A percentile compares a stretch with the other conserved stretches of the same genome.
These are phyloP conservation scores for Telopea speciosissima DNA, from an alignment of 177 flowering plant genomes.

Conservation along the genomic window DNA sequence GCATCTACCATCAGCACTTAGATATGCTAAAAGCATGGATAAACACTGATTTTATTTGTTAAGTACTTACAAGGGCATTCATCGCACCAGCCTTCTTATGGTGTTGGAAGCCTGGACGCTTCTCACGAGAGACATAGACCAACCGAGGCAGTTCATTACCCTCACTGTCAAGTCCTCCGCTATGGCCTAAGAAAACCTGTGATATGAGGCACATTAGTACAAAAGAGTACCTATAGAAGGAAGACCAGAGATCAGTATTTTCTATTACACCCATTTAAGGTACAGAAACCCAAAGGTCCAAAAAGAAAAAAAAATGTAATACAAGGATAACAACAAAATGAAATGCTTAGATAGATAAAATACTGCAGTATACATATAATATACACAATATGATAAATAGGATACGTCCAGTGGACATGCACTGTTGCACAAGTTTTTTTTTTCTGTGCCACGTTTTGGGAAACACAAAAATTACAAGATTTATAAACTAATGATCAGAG, in stretches of 20 bases:
- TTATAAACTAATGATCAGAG: background rate
- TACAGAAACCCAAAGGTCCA: background rate
- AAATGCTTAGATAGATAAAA: background rate
- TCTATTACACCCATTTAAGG: background rate
- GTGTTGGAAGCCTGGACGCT: constrained; percentile 94
- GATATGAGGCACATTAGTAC: constrained; percentile 1
- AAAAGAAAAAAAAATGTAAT: background rate
- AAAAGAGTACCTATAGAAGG: background rate
- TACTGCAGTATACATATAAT: background rate
- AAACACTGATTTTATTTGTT: background rate
- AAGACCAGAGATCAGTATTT: background rate
- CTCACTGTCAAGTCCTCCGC: constrained; percentile 85
- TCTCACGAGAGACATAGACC: constrained; percentile 89
- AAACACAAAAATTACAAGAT: background rate
- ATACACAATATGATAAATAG: background rate
- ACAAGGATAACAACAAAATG: background rate
- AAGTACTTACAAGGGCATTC: constrained; percentile 76
- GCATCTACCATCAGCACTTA: background rate
- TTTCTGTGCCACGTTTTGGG: background rate
- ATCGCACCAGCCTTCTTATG: constrained; percentile 96
- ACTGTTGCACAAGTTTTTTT: no score
- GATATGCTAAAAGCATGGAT: background rate
- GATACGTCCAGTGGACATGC: background rate
- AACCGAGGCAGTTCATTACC: constrained; percentile 86
- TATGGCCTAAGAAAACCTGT: constrained; percentile 87